These are phyloP conservation scores for Thinopyrum elongatum DNA, from an alignment of 176 grass and related monocot species.

Conservation along the genomic window DNA sequence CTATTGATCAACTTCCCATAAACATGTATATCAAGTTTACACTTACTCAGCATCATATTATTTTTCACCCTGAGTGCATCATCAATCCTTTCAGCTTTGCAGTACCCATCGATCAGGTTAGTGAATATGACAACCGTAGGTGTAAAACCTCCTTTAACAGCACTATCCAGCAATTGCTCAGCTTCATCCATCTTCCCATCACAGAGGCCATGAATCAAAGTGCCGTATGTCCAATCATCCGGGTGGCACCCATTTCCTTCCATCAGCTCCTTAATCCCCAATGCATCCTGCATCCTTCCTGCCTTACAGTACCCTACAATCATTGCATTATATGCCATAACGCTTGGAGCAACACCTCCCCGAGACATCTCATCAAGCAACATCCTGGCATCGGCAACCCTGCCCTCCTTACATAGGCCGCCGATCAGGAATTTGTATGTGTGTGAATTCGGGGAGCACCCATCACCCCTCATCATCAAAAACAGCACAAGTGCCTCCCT, in stretches of 20 bases:
- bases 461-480: constrained; percentile 55
- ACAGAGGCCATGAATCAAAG: constrained; percentile 54
- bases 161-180: constrained; percentile 49
- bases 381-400: constrained; percentile 32
- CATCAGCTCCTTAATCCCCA: constrained; percentile 51
- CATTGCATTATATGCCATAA: constrained; percentile 61
- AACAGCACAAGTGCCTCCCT: constrained; percentile 54
- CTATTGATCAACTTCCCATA: constrained; percentile 49
- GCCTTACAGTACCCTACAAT: constrained; percentile 55
- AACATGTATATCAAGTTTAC: constrained; percentile 49
- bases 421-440: constrained; percentile 60
- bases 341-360: constrained; percentile 47
- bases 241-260: constrained; percentile 41
- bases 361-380: constrained; percentile 73
- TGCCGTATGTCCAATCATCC: constrained; percentile 54
- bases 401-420: constrained; percentile 63
- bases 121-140: constrained; percentile 59
- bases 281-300: constrained; percentile 38
- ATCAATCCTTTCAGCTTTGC: constrained; percentile 48
- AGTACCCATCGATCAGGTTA: constrained; percentile 62
- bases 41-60: constrained; percentile 46
- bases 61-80: constrained; percentile 57
- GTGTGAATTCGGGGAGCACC: constrained; percentile 57
- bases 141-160: constrained; percentile 38
- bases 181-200: constrained; percentile 38